Evolutionary conservation across 1,284 basidiomycete species (phyloP).

Genomic region (Trametes versicolor): DNA sequence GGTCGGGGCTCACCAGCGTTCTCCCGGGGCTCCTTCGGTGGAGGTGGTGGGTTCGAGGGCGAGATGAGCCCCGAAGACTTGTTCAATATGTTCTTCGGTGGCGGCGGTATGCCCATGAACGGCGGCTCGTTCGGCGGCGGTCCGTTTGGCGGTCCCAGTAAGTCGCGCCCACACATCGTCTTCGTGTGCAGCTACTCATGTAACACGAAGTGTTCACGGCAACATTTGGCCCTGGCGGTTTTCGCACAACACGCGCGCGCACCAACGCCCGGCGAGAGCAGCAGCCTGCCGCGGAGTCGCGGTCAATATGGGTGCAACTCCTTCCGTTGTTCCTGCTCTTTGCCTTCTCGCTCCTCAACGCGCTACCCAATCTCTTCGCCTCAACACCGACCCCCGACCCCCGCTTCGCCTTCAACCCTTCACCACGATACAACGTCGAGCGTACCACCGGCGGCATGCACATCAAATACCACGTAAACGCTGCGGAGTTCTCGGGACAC

Average conservation of each 20-base stretch:
- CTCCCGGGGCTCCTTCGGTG: slow-evolving; percentile 57
- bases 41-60: slow-evolving; percentile 70
- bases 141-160: slow-evolving; percentile 63
- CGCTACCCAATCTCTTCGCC: slow-evolving; percentile 82
- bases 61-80: slow-evolving; percentile 96
- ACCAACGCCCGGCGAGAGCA: slow-evolving; percentile 46
- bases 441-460: slow-evolving; percentile 75
- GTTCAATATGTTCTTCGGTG: slow-evolving; percentile 99
- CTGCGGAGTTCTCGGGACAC: slow-evolving; percentile 80
- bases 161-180: slow-evolving; percentile 15
- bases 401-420: slow-evolving; percentile 76
- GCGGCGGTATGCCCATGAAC: slow-evolving; percentile 51
- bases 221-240: slow-evolving; percentile 81
- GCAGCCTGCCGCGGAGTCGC: slow-evolving; percentile 58
- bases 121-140: slow-evolving; percentile 58
- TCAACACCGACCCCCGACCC: slow-evolving; percentile 81
- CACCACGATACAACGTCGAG: slow-evolving; percentile 67
- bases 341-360: slow-evolving; percentile 85
- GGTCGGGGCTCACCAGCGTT: slow-evolving; percentile 58
- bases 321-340: slow-evolving; percentile 89
- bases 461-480: slow-evolving; percentile 90
- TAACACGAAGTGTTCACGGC: slow-evolving; percentile 70
- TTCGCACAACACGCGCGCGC: slow-evolving; percentile 70
- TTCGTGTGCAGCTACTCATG: background rate
- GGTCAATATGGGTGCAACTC: slow-evolving; percentile 83